A percentile compares a stretch with the other conserved stretches of the same genome.
phyloP scores from a whole-genome alignment of 1,284 basidiomycete species.

The Cerrena zonata region DNA sequence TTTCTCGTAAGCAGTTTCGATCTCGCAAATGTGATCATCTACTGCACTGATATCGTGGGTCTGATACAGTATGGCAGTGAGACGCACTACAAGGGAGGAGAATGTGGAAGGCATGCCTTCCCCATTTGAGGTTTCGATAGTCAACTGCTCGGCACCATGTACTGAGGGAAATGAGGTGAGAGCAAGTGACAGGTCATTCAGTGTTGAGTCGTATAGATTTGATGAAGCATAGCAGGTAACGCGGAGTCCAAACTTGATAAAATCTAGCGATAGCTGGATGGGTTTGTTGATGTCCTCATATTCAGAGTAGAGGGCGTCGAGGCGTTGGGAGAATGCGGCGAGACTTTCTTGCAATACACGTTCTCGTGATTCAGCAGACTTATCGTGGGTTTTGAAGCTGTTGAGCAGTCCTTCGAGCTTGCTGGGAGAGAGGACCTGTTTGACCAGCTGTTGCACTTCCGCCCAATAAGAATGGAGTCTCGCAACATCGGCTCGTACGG shows the following conservation, averaged over 20 bases:
- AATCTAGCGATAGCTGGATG: slow-evolving; percentile 59
- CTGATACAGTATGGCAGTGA: slow-evolving; percentile 49
- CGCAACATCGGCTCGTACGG: slow-evolving; percentile 41
- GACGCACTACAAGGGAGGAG: slow-evolving; percentile 41
- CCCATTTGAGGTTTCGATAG: slow-evolving; percentile 13
- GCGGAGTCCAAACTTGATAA: slow-evolving; percentile 74
- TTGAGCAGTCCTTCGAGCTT: slow-evolving; percentile 41
- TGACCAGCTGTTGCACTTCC: slow-evolving; percentile 70
- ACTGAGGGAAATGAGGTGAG: slow-evolving; percentile 56
- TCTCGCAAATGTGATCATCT: slow-evolving; percentile 22
- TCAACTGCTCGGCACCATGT: slow-evolving; percentile 34
- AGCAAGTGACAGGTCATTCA: slow-evolving; percentile 22
- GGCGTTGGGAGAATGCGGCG: slow-evolving; percentile 55
- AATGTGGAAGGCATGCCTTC: slow-evolving; percentile 14
- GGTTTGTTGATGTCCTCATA: slow-evolving; percentile 69
- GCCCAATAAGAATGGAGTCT: slow-evolving; percentile 76
- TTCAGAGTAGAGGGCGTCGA: slow-evolving; percentile 52
- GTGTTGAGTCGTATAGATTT: slow-evolving; percentile 4
- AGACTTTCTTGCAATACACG: slow-evolving; percentile 63
- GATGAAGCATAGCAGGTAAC: slow-evolving; percentile 36
- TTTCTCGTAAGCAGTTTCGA: slow-evolving; percentile 65
- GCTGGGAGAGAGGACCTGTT: slow-evolving; percentile 44
- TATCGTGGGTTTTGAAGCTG: slow-evolving; percentile 31
- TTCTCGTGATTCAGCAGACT: slow-evolving; percentile 44
- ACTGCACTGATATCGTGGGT: slow-evolving; percentile 31